These are phyloP conservation scores for Tolypocladium amazonense DNA, from an alignment of 2,329 filamentous ascomycete species.

Conservation along the genomic window DNA sequence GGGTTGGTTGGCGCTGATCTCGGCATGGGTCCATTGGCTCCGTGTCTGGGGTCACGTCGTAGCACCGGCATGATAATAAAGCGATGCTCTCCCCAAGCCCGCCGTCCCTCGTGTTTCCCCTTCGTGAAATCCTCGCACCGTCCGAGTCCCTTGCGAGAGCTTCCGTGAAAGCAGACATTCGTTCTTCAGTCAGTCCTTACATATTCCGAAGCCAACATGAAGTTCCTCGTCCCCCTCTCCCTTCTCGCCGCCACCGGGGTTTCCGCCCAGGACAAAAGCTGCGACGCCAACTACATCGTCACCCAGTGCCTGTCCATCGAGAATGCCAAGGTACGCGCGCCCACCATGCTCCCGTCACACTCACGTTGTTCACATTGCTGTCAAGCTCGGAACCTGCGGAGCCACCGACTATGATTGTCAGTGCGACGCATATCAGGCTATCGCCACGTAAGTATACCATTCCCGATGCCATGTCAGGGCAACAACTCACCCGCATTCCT, in stretches of 20 bases:
- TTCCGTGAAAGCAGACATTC: not conserved
- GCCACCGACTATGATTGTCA: slow-evolving; percentile 34
- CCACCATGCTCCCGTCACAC: not conserved
- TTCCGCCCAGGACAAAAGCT: slow-evolving; percentile 21
- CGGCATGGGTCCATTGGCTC: not conserved
- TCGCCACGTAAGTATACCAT: slow-evolving; percentile 30
- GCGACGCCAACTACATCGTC: slow-evolving; percentile 37
- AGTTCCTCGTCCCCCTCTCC: slow-evolving; percentile 30
- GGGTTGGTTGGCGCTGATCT: not conserved
- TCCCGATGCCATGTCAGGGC: too few relatives aligned
- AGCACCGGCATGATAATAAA: not conserved
- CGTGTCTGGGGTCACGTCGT: not conserved
- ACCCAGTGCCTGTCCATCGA: slow-evolving; percentile 30
- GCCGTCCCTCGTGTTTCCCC: not conserved
- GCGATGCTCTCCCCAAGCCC: not conserved
- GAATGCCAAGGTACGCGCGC: slow-evolving; percentile 20
- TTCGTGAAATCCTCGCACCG: not conserved
- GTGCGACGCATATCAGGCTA: slow-evolving; percentile 31
- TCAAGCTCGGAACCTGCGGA: slow-evolving; percentile 24
- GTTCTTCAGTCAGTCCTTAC: not conserved
- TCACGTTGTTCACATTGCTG: not conserved
- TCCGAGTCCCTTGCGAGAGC: not conserved
- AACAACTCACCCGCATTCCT: slow-evolving; percentile 1
- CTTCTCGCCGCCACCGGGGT: slow-evolving; percentile 24
- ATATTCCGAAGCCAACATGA: slow-evolving; percentile 25